Conservation (phyloP, 1,284 basidiomycete species). For the Trichosporon ovoides region DNA sequence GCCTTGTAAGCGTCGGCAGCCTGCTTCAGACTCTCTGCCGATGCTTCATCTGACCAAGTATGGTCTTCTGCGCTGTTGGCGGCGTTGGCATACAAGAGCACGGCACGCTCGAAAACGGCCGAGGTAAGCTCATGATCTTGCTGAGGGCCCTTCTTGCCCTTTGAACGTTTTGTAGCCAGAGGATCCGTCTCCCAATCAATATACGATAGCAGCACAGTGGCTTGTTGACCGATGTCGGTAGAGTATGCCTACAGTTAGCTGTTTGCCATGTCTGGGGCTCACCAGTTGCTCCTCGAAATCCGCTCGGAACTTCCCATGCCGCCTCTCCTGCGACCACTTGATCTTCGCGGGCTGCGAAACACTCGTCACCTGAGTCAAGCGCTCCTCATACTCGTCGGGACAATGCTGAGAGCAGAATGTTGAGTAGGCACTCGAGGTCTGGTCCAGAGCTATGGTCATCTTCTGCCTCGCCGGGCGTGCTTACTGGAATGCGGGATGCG, state of each 20-base stretch:
- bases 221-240: slow-evolving; percentile 20
- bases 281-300: slow-evolving; percentile 44
- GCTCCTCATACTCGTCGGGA: slow-evolving; percentile 65
- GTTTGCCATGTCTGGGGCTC: slow-evolving; percentile 3
- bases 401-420: slow-evolving; percentile 74
- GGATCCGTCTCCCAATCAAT: slow-evolving; percentile 43
- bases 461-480: too few relatives aligned
- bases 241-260: slow-evolving; percentile 18
- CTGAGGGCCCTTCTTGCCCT: slow-evolving; percentile 20
- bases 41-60: slow-evolving; percentile 58
- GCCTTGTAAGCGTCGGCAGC: slow-evolving; percentile 33
- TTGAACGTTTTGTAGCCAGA: slow-evolving; percentile 54
- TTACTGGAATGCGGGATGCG: slow-evolving; percentile 42
- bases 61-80: slow-evolving; percentile 50
- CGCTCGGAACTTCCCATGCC: slow-evolving; percentile 36
- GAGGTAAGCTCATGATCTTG: slow-evolving; percentile 58
- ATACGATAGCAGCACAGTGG: slow-evolving; percentile 30
- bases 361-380: slow-evolving; percentile 71
- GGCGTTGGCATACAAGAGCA: slow-evolving; percentile 54
- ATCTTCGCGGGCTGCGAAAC: slow-evolving; percentile 55
- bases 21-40: slow-evolving; percentile 41
- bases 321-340: slow-evolving; percentile 30
- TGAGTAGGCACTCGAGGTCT: slow-evolving; percentile 77
- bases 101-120: slow-evolving; percentile 69
- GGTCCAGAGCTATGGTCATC: slow-evolving; percentile 53